Conservation (phyloP, 495 filamentous ascomycete species). For the Trichoderma virens region DNA sequence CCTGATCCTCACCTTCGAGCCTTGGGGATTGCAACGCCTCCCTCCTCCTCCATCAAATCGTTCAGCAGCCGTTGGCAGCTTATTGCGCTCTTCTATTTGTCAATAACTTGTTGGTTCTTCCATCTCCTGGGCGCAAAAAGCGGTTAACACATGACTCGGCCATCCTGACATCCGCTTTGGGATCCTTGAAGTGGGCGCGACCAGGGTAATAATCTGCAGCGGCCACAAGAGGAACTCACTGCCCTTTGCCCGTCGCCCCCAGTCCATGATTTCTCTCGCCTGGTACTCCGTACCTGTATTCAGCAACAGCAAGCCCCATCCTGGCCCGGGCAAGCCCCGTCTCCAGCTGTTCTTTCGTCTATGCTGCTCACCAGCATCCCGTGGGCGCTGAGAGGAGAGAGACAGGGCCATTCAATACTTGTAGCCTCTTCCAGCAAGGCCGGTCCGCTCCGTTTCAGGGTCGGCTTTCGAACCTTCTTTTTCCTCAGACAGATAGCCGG, state of each 20-base stretch:
- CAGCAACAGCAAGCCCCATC: not conserved
- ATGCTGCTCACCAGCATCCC: not conserved
- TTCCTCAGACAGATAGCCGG: not conserved
- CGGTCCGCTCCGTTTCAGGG: slow-evolving; percentile 6
- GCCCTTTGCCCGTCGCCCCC: not conserved
- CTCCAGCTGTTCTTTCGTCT: not conserved
- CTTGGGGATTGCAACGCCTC: not conserved
- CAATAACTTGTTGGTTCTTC: not conserved
- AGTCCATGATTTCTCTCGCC: not conserved
- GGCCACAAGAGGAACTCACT: not conserved
- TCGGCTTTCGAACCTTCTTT: slow-evolving; percentile 4
- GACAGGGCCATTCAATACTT: not conserved
- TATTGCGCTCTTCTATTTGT: not conserved
- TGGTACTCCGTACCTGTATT: not conserved
- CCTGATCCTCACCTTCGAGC: not conserved
- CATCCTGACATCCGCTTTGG: not conserved
- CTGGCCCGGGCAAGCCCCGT: not conserved
- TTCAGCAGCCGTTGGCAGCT: not conserved
- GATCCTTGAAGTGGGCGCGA: not conserved
- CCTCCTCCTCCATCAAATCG: too few relatives aligned
- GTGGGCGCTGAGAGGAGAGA: not conserved
- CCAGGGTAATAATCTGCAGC: not conserved
- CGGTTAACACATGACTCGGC: slow-evolving; percentile 7
- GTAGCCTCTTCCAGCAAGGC: not conserved
- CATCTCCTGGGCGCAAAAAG: slow-evolving; percentile 7